A percentile compares a stretch with the other conserved stretches of the same genome.
Evolutionary conservation across 768 basidiomycete genomes (phyloP).

Genomic region (Lanmaoa rubissima): DNA sequence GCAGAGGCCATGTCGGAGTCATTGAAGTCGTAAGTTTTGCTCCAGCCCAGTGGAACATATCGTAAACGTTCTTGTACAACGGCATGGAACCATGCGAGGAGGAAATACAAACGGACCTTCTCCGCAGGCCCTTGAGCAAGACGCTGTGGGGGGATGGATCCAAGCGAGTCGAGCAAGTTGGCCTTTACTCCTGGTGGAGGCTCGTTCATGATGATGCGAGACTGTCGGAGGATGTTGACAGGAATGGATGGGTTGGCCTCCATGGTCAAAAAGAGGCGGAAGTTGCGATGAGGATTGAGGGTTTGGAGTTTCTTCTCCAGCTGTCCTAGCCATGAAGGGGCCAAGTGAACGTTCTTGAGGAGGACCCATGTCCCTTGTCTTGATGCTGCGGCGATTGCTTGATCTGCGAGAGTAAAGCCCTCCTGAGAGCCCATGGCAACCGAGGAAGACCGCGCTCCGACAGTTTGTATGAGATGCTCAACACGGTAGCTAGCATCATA

Average conservation of each 20-base stretch:
- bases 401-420: slow-evolving; percentile 94
- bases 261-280: slow-evolving; percentile 98
- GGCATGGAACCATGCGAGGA: slow-evolving; percentile 99
- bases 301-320: slow-evolving; percentile 96
- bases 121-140: slow-evolving; percentile 87
- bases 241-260: slow-evolving; percentile 94
- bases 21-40: slow-evolving; percentile 97
- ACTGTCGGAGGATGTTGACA: slow-evolving; percentile 94
- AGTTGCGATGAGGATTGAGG: slow-evolving; percentile 81
- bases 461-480: slow-evolving; percentile 79
- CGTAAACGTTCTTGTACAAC: slow-evolving; percentile 95
- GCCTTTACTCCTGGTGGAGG: slow-evolving; percentile 97
- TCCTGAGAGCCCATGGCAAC: slow-evolving; percentile 99
- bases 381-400: slow-evolving; percentile 90
- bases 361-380: slow-evolving; percentile 95
- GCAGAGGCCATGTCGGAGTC: slow-evolving; percentile 97
- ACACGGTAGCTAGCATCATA: slow-evolving; percentile 99
- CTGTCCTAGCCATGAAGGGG: slow-evolving; percentile 93
- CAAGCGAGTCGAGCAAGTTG: slow-evolving; percentile 87
- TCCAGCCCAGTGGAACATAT: slow-evolving; percentile 96
- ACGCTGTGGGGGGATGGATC: slow-evolving; percentile 66
- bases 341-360: slow-evolving; percentile 95
- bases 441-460: slow-evolving; percentile 73
- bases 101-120: slow-evolving; percentile 90
- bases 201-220: slow-evolving; percentile 97